Percentiles rank a stretch among this genome's conserved stretches.
These are phyloP conservation scores for Termitomyces sp. DNA, from an alignment of 768 basidiomycete genomes.

Conservation along the genomic window DNA sequence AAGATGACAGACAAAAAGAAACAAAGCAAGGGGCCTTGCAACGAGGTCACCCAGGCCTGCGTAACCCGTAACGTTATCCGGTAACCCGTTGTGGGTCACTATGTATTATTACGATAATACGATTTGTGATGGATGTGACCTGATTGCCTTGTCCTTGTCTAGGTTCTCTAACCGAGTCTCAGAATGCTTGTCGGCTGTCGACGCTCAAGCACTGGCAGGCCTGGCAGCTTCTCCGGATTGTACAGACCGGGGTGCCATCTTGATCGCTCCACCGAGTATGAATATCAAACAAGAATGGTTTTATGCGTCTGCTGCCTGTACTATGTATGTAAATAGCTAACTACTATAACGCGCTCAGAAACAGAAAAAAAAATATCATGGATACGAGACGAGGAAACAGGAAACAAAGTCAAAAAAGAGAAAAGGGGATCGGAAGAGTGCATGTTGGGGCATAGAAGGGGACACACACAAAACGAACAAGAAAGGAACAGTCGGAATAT, in stretches of 20 bases:
- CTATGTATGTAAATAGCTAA: neutral
- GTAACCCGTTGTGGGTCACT: no score
- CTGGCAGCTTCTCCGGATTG: no score
- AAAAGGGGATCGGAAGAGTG: neutral
- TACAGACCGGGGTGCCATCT: no score
- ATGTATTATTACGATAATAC: no score
- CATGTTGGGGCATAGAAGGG: neutral
- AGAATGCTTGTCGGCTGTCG: neutral
- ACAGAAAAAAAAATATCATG: constrained; percentile 24
- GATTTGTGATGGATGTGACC: no score
- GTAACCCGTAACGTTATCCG: no score
- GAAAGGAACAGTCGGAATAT: neutral
- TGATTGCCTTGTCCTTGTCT: no score
- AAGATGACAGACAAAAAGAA: no score
- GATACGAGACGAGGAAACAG: constrained; percentile 1
- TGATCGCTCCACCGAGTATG: neutral
- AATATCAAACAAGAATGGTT: neutral
- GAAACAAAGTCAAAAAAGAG: neutral
- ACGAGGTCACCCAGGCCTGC: no score
- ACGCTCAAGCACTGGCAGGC: no score
- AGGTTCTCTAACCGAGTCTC: neutral
- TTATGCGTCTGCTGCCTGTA: constrained; percentile 8
- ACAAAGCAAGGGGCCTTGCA: no score
- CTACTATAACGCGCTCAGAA: constrained; percentile 16
- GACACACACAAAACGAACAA: neutral